Base-by-base conservation (phyloP, 441 rosid species). In the Erodium trifolium region DNA sequence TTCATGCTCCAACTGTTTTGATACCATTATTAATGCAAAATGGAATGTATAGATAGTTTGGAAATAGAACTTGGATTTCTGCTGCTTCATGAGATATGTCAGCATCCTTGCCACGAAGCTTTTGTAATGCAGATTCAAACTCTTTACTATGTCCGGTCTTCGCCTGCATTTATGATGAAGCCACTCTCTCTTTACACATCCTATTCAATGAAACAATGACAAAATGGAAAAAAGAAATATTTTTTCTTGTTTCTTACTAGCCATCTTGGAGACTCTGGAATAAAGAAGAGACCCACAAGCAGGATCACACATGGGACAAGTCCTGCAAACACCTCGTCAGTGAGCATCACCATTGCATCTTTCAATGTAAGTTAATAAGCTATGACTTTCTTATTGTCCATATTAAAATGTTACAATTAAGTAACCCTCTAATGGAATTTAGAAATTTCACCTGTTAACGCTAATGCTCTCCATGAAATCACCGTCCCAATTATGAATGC, bases 401-500 rank as follows among this genome's bases (percentile, higher is more conserved):
- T 23, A 23, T 23, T 23, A 23, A 23, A 23, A 23, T 23, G 27
- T 23, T 23, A 23, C 27, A 23, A 23, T 23, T 23, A 23, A 23
- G 27, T 23, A 23, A 23, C 27, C 27, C 27, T 23, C 27, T 23
- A 23, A 19, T 10, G 35, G 34, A 53, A 67, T 75, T 2, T 59
- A 66, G 19, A 47, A 31, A 65, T 11, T 66, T 75, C 76, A 86
- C 93, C 93, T 63, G 81, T 80, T 66, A 91, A 76, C 55, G 96
- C 96, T 73, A 91, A 80, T 29, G 76, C 78, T 74, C 96, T 83
- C 96, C 96, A 91, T 3, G 91, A 60, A 73, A 88, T 45, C 27
- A 87, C 47, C 43, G 87, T 88, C 80, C 96, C 96, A 34, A 89
- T 85, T 59, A 91, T 77, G 86, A 89, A 91, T 77, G 86, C 76